Evolutionary conservation across 2,329 filamentous ascomycete species (phyloP), one percentile per base, ranked within the genome.

Genomic region (Aschersonia sp.): DNA sequence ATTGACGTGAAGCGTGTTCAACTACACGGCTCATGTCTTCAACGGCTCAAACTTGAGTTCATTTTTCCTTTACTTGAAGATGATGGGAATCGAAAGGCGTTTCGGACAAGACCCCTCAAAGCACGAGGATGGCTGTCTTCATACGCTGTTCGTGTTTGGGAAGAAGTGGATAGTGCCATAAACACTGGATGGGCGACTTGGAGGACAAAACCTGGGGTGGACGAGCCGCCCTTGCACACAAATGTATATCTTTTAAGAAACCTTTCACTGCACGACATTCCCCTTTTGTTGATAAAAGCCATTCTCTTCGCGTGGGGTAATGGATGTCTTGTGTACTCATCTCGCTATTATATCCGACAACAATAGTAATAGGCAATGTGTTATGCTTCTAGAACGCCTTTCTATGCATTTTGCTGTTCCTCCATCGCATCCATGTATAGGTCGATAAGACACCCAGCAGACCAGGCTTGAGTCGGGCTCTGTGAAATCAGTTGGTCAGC

Each of bases 401-500:
- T 31, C 30, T 46, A 45, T 29, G n/a, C 45, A 30, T 45, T 49
- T n/a, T 45, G 44, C 47, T 75, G 71, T 55, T 72, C 72, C 54
- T 76, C 75, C 30, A 75, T 73, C 20, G 88, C 91, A 63, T 98
- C 92, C 73, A 95, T 89, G 69, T 95, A 98, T 53, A 98, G 67
- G 68, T 98, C 92, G 59, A 98, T 86, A 59, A 98, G 72, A 63
- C 92, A 97, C 29, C 87, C 85, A 31, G 92, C 86, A 47, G 89
- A 96, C 92, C 92, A 98, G 47, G 92, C 85, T 65, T 98, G 92
- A 1, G 92, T 96, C 30, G 92, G 92, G 47, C 84, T 92, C 82
- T 92, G 61, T 48, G 9, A 20, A 4, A 28, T 40, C 12, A 47
- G 5, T 28, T 41, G 35, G 12, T 40, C 4, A 5, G 28, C 6